Conservation (phyloP, 164 flowering plant genomes). For the Saururus chinensis region DNA sequence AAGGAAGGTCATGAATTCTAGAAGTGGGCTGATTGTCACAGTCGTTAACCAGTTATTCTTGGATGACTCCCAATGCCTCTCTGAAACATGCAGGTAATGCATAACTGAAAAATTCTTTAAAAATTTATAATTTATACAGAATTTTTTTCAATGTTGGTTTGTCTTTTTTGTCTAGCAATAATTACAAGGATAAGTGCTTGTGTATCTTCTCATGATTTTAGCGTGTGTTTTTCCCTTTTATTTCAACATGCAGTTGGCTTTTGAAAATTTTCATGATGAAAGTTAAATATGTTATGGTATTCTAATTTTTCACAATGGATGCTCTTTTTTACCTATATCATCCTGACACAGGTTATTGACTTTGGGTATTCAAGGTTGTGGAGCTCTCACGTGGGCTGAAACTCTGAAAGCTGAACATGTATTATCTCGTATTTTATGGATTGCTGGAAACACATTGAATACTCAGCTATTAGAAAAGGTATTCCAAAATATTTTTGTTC, state of each 20-base stretch:
- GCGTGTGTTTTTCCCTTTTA: background rate
- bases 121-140: background rate
- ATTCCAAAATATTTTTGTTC: background rate
- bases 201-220: too few relatives aligned
- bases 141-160: too few relatives aligned
- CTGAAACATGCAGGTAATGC: conserved; percentile 65
- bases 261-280: background rate
- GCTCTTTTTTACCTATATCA: conserved; percentile 1
- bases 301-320: background rate
- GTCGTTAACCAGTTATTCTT: conserved; percentile 63
- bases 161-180: background rate
- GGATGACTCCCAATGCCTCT: conserved; percentile 70
- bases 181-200: too few relatives aligned
- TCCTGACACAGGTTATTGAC: conserved; percentile 53
- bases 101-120: background rate
- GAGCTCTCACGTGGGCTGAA: conserved; percentile 44
- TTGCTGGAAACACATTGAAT: conserved; percentile 75
- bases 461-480: conserved; percentile 76
- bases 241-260: too few relatives aligned
- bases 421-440: conserved; percentile 61
- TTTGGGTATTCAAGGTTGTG: conserved; percentile 61
- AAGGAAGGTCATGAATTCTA: conserved; percentile 37
- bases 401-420: conserved; percentile 49
- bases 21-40: conserved; percentile 38
- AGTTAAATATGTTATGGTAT: background rate